phyloP scores from a whole-genome alignment of 208 protist genomes.

The Perkinsela sp. region DNA sequence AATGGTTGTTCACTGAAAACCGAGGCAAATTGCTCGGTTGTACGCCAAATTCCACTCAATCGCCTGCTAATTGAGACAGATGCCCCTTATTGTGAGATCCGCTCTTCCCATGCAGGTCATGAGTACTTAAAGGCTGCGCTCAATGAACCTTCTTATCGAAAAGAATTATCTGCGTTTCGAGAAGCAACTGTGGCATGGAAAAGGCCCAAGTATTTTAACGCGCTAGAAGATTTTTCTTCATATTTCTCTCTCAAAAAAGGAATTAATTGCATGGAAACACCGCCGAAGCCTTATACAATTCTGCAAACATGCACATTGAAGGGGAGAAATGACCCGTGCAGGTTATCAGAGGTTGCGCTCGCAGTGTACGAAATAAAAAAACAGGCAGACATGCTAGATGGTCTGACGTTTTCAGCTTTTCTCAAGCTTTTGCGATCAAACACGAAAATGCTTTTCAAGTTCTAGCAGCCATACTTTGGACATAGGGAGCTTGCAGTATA shows the following conservation, averaged over 20 bases:
- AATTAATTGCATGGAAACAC: neutral
- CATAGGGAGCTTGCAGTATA: no score
- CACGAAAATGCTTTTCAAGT: neutral
- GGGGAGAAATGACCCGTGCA: constrained; percentile 10
- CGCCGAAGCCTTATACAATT: neutral
- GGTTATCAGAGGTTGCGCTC: neutral
- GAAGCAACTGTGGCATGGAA: neutral
- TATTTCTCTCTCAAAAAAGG: neutral
- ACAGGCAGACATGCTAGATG: neutral
- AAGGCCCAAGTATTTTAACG: neutral
- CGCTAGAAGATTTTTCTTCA: neutral
- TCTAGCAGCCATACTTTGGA: neutral
- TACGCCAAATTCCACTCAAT: constrained; percentile 38
- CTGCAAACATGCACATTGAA: constrained; percentile 6
- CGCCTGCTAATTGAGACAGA: constrained; percentile 77
- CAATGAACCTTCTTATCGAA: neutral
- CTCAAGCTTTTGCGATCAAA: neutral
- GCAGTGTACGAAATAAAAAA: neutral
- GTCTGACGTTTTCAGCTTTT: neutral
- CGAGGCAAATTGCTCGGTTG: constrained; percentile 44
- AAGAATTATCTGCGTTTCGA: neutral
- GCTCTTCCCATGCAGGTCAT: constrained; percentile 52
- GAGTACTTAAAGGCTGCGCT: constrained; percentile 10
- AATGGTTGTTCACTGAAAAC: constrained; percentile 79
- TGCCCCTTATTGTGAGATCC: constrained; percentile 71